A percentile compares a stretch with the other conserved stretches of the same genome.
These are phyloP conservation scores for Apophysomyces sp. DNA, from an alignment of 371 early-diverging fungal genomes.

Conservation along the genomic window DNA sequence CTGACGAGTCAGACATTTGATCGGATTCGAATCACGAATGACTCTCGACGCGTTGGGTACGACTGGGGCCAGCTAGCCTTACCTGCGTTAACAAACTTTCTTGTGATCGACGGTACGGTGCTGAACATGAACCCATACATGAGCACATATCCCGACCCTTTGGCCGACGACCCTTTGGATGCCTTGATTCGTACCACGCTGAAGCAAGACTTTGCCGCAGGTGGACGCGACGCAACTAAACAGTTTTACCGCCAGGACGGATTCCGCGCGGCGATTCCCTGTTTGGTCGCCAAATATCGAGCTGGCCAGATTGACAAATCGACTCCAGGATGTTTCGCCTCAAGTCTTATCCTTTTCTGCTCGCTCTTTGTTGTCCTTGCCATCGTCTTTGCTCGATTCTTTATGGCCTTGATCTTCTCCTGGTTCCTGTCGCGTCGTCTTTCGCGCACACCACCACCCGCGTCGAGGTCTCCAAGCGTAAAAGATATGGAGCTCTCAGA, in stretches of 20 bases:
- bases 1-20: constrained; percentile 12
- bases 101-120: constrained; percentile 70
- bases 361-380: constrained; percentile 68
- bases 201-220: constrained; percentile 23
- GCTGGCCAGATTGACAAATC: constrained; percentile 82
- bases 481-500: constrained; percentile 29
- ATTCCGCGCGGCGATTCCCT: constrained; percentile 51
- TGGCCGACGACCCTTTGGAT: constrained; percentile 52
- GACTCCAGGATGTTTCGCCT: constrained; percentile 85
- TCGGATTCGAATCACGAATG: constrained; percentile 19
- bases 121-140: constrained; percentile 66
- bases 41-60: constrained; percentile 54
- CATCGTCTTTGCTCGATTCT: constrained; percentile 72
- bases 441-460: constrained; percentile 42
- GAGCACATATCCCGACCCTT: constrained; percentile 23
- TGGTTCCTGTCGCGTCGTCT: constrained; percentile 79
- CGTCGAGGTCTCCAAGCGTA: not conserved
- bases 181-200: constrained; percentile 49
- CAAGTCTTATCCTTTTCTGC: constrained; percentile 69
- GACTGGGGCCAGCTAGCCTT: constrained; percentile 60
- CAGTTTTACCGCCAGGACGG: constrained; percentile 55
- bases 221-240: constrained; percentile 69
- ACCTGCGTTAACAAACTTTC: constrained; percentile 37
- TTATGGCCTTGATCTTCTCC: constrained; percentile 83
- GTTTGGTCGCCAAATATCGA: constrained; percentile 61